Percentiles rank a stretch among this genome's conserved stretches.
phyloP scores from a whole-genome alignment of 768 basidiomycete genomes.

The Leucocoprinus sp. region DNA sequence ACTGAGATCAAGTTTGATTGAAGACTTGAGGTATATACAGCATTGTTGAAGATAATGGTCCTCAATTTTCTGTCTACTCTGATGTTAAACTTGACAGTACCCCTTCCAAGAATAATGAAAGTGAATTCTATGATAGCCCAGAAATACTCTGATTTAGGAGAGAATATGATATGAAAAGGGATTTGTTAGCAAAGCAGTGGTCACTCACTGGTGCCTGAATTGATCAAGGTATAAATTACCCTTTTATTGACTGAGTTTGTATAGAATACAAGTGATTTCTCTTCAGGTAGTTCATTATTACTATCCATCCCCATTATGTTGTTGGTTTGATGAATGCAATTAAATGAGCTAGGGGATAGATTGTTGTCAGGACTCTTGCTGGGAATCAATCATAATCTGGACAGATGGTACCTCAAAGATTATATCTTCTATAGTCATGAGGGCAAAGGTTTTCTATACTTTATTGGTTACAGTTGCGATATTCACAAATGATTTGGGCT shows the following conservation, averaged over 20 bases:
- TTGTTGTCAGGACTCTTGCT: too few species aligned
- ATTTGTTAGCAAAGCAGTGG: conserved; percentile 17
- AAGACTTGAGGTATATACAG: conserved; percentile 20
- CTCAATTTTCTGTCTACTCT: neutral
- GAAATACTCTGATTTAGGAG: neutral
- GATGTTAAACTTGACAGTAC: conserved; percentile 11
- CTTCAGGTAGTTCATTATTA: too few species aligned
- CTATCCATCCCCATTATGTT: too few species aligned
- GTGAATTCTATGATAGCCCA: conserved; percentile 7
- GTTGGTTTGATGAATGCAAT: too few species aligned
- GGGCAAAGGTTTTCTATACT: neutral
- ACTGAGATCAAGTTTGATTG: conserved; percentile 16
- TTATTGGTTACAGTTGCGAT: neutral
- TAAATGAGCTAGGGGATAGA: too few species aligned
- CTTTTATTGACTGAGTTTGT: neutral
- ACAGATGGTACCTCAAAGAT: too few species aligned
- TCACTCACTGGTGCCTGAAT: conserved; percentile 20
- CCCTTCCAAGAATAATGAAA: conserved; percentile 19
- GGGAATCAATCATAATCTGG: too few species aligned
- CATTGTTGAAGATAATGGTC: conserved; percentile 15
- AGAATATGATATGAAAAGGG: conserved; percentile 15
- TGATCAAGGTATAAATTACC: neutral
- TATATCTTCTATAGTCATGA: neutral
- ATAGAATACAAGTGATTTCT: neutral
- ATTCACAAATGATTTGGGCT: neutral